Conservation (phyloP, 805 yeast species). For the Saturnispora halmiae region DNA sequence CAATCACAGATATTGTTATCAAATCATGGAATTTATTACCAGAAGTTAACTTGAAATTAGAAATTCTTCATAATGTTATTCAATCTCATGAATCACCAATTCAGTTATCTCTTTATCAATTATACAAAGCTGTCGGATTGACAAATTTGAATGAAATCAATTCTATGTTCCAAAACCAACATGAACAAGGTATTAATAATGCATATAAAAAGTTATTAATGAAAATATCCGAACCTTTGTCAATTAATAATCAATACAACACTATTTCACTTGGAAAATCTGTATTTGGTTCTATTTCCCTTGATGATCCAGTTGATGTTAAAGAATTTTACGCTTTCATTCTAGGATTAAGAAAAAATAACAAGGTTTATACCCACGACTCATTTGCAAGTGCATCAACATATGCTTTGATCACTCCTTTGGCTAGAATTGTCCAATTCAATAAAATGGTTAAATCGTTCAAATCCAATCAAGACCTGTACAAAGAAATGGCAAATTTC, state of each 20-base stretch:
- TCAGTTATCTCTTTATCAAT: constrained; percentile 31
- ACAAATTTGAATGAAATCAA: constrained; percentile 27
- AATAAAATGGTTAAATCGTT: constrained; percentile 26
- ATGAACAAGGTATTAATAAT: constrained; percentile 16
- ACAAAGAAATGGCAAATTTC: constrained; percentile 22
- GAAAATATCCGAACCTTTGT: constrained; percentile 13
- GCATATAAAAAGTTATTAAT: constrained; percentile 23
- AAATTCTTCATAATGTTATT: constrained; percentile 27
- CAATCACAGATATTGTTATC: constrained; percentile 21
- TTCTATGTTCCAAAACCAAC: constrained; percentile 17
- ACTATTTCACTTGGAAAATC: constrained; percentile 22
- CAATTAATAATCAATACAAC: constrained; percentile 25
- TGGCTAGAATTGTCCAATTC: constrained; percentile 29
- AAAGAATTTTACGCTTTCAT: constrained; percentile 36
- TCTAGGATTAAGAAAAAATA: constrained; percentile 41
- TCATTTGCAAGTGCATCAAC: constrained; percentile 25
- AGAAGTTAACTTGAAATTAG: constrained; percentile 27
- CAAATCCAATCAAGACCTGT: constrained; percentile 21
- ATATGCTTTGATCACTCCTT: constrained; percentile 37
- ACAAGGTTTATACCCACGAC: constrained; percentile 27
- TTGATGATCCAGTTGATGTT: constrained; percentile 17
- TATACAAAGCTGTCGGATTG: constrained; percentile 29
- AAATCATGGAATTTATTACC: constrained; percentile 28
- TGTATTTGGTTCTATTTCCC: constrained; percentile 17
- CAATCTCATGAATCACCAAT: constrained; percentile 34